Percentiles rank a stretch among this genome's conserved stretches.
These are phyloP conservation scores for Ambrosiella cleistominuta DNA, from an alignment of 2,329 filamentous ascomycete species.

Conservation along the genomic window DNA sequence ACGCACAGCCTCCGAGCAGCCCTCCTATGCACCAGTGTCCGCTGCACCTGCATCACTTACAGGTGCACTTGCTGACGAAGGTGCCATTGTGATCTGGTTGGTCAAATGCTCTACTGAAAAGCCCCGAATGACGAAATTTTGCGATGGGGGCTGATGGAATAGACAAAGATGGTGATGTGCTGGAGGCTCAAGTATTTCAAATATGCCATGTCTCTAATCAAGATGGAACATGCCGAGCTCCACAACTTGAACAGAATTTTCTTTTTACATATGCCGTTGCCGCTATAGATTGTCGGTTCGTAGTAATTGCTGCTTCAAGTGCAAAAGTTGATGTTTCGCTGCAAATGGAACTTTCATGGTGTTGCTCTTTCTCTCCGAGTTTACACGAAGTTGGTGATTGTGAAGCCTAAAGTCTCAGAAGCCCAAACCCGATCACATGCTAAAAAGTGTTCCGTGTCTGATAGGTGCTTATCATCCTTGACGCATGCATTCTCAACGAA, in stretches of 20 bases:
- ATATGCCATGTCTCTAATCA: neutral
- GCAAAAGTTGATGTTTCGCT: neutral
- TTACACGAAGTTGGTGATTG: neutral
- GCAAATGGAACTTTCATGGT: neutral
- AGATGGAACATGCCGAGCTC: too few species aligned
- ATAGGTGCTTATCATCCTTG: neutral
- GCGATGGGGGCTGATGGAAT: neutral
- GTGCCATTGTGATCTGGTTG: neutral
- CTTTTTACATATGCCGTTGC: too few species aligned
- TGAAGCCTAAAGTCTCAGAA: neutral
- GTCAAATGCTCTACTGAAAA: neutral
- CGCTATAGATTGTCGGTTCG: neutral
- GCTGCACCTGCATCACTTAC: neutral
- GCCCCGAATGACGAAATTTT: neutral
- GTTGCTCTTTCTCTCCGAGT: neutral
- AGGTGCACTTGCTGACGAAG: neutral
- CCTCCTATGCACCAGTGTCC: neutral
- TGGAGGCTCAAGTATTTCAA: neutral
- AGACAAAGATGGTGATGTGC: neutral
- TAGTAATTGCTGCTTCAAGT: neutral
- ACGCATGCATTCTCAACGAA: neutral
- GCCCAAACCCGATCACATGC: neutral
- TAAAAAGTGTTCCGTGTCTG: neutral
- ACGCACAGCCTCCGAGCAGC: neutral
- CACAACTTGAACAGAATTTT: too few species aligned